Evolutionary conservation across 2,329 filamentous ascomycete genomes (phyloP).

Genomic region (Fusarium annulatum): DNA sequence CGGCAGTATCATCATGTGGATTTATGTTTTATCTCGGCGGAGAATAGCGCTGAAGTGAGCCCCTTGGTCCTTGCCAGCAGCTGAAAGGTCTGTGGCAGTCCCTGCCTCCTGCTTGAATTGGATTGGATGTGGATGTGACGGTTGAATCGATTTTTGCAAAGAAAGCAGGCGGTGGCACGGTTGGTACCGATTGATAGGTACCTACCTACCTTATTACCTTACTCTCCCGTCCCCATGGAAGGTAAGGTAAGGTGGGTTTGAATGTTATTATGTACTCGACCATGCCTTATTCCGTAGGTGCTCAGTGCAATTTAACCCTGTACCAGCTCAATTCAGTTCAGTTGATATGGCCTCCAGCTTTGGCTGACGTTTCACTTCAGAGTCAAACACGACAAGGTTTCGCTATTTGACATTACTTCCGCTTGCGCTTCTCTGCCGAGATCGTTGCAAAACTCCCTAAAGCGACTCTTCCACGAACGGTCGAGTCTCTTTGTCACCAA

Average conservation of each 20-base stretch:
- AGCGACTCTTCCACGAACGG: slow-evolving; percentile 37
- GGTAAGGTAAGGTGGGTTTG: background rate
- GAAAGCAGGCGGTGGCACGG: slow-evolving; percentile 1
- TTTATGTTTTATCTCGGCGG: slow-evolving; percentile 14
- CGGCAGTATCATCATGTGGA: background rate
- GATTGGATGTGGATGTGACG: background rate
- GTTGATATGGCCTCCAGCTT: background rate
- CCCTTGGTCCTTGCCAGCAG: slow-evolving; percentile 15
- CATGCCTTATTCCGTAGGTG: slow-evolving; percentile 3
- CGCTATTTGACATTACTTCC: slow-evolving; percentile 18
- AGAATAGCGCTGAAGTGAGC: slow-evolving; percentile 22
- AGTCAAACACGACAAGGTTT: slow-evolving; percentile 12
- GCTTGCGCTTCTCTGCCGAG: slow-evolving; percentile 18
- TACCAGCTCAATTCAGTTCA: background rate
- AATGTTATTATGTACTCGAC: background rate
- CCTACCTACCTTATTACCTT: background rate
- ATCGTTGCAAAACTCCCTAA: slow-evolving; percentile 16
- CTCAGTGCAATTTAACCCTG: background rate
- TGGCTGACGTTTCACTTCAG: slow-evolving; percentile 6
- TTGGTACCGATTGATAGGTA: slow-evolving; percentile 19
- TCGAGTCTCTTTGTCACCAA: slow-evolving; percentile 29
- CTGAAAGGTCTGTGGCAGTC: background rate
- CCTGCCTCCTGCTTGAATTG: slow-evolving; percentile 6
- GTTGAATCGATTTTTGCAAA: background rate
- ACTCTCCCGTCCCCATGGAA: slow-evolving; percentile 1